Conservation (phyloP, 31 red algal species). For the Porphyra umbilicalis region DNA sequence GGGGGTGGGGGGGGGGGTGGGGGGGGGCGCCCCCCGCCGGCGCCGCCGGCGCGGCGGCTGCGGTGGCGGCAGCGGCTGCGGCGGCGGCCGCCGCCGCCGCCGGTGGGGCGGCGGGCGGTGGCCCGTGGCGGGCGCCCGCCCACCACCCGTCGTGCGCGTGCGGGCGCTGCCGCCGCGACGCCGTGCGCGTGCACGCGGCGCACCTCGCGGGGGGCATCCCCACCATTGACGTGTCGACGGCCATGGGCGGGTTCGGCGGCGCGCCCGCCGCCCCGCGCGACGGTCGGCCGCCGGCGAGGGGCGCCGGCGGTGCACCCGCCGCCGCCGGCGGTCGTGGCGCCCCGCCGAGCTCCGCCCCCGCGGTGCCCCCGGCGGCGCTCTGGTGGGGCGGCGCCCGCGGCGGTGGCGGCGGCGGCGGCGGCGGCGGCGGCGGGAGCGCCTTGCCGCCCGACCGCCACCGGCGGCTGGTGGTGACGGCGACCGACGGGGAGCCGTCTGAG, state of each 20-base stretch:
- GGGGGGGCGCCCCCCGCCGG: neutral
- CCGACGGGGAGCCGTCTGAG: neutral
- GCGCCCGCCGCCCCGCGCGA: no score
- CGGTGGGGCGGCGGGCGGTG: neutral
- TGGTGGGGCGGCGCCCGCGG: no score
- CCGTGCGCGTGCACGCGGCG: neutral
- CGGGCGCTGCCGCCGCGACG: neutral
- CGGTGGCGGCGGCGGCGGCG: neutral
- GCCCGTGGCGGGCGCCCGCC: no score
- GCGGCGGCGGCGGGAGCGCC: neutral
- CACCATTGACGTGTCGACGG: neutral
- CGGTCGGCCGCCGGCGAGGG: no score
- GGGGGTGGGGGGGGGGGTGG: neutral
- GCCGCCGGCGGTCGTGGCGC: neutral
- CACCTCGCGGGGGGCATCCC: neutral
- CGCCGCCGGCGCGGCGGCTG: neutral
- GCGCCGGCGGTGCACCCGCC: no score
- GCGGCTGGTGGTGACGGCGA: neutral
- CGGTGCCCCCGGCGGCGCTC: no score
- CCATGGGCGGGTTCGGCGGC: neutral
- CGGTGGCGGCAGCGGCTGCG: neutral
- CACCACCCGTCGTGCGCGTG: neutral
- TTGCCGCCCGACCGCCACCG: neutral
- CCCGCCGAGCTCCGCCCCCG: neutral
- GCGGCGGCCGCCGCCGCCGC: neutral